Evolutionary conservation across 164 flowering plant species (phyloP).

Genomic region (Umbellularia californica): DNA sequence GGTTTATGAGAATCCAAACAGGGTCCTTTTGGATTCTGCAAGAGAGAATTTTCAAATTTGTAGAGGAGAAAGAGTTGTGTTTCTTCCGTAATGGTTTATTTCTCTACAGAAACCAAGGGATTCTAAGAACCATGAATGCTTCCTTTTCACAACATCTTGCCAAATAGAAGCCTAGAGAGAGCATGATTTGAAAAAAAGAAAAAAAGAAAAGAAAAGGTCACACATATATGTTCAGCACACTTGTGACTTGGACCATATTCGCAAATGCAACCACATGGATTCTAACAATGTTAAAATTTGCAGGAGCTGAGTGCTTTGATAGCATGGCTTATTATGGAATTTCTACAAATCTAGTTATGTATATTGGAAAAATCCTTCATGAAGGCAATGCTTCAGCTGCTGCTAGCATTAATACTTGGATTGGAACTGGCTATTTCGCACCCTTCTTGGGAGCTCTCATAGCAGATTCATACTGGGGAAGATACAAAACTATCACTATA

Average conservation of each 20-base stretch:
- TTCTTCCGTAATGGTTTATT: too few relatives aligned
- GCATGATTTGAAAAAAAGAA: too few relatives aligned
- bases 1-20: too few relatives aligned
- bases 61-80: too few relatives aligned
- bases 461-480: conserved; percentile 77
- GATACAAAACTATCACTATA: conserved; percentile 64
- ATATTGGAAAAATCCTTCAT: conserved; percentile 51
- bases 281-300: not conserved
- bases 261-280: not conserved
- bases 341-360: conserved; percentile 59
- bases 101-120: too few relatives aligned
- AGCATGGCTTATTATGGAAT: conserved; percentile 69
- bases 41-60: too few relatives aligned
- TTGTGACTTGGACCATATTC: not conserved
- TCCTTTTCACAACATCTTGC: too few relatives aligned
- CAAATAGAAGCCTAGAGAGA: too few relatives aligned
- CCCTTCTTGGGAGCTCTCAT: conserved; percentile 69
- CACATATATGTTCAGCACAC: too few relatives aligned
- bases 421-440: conserved; percentile 63
- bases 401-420: conserved; percentile 63
- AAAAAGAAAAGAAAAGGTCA: too few relatives aligned
- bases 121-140: too few relatives aligned
- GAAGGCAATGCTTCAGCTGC: conserved; percentile 67
- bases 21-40: too few relatives aligned
- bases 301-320: conserved; percentile 70